A percentile compares a stretch with the other conserved stretches of the same genome.
These are phyloP conservation scores for Cardiospermum halicacabum DNA, from an alignment of 345 rosid species.

Conservation along the genomic window DNA sequence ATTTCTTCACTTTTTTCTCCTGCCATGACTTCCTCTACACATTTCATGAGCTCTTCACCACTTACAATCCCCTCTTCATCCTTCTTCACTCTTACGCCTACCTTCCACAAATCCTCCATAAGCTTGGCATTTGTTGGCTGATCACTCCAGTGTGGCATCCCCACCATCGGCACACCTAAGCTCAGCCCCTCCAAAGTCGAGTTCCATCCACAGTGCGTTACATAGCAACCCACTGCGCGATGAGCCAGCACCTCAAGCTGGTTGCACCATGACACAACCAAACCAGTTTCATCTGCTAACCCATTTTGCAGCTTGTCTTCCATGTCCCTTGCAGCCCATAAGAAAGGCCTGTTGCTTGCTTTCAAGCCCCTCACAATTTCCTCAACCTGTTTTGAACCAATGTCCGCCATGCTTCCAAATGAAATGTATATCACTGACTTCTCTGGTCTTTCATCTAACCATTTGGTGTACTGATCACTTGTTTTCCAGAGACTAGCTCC, in stretches of 20 bases:
- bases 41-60: conserved; percentile 27
- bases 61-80: conserved; percentile 26
- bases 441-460: conserved; percentile 32
- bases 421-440: conserved; percentile 41
- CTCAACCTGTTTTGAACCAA: conserved; percentile 29
- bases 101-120: conserved; percentile 37
- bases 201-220: conserved; percentile 53
- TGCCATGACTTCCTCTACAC: conserved; percentile 30
- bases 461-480: conserved; percentile 24
- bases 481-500: conserved; percentile 34
- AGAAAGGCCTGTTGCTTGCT: conserved; percentile 31
- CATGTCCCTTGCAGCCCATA: conserved; percentile 34
- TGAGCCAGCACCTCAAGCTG: conserved; percentile 47
- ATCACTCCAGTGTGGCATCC: conserved; percentile 34
- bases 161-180: conserved; percentile 42
- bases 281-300: conserved; percentile 23
- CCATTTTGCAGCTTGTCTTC: conserved; percentile 22
- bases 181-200: conserved; percentile 40
- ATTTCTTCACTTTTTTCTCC: conserved; percentile 35
- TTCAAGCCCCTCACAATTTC: conserved; percentile 41
- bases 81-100: conserved; percentile 32
- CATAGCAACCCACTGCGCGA: conserved; percentile 36
- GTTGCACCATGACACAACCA: conserved; percentile 40
- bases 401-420: conserved; percentile 47
- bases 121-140: conserved; percentile 49